A percentile compares a stretch with the other conserved stretches of the same genome.
Evolutionary conservation across 1,139 yeast species (phyloP).

Genomic region (Nakaseomyces glabratus): DNA sequence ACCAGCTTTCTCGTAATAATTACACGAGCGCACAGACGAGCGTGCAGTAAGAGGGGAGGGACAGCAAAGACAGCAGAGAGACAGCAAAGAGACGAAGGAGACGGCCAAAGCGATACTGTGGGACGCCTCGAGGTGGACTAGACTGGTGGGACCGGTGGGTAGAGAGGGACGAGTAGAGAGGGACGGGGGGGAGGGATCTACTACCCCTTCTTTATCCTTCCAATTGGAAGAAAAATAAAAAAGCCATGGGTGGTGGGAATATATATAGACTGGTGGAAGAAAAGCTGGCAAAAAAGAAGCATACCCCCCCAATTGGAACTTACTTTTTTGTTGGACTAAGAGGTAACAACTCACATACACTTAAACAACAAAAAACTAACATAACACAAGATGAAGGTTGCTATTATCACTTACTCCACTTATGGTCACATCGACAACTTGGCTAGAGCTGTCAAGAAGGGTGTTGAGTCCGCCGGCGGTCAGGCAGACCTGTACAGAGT

Average conservation of each 20-base stretch:
- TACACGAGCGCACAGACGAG: too few species aligned
- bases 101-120: neutral
- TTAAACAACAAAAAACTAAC: conserved; percentile 1
- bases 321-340: too few species aligned
- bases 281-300: too few species aligned
- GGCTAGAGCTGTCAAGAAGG: conserved; percentile 49
- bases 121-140: neutral
- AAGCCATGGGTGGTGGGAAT: too few species aligned
- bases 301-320: too few species aligned
- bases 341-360: neutral
- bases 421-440: conserved; percentile 52
- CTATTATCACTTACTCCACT: conserved; percentile 52
- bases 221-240: too few species aligned
- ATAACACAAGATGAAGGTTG: conserved; percentile 41
- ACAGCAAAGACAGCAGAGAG: neutral
- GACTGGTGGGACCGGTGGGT: neutral
- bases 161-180: neutral
- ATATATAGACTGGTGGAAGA: too few species aligned
- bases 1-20: too few species aligned
- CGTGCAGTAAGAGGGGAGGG: neutral
- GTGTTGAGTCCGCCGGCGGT: conserved; percentile 54
- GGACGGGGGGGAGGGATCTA: too few species aligned
- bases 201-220: too few species aligned
- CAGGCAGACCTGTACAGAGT: conserved; percentile 51
- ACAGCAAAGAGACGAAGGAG: neutral